Evolutionary conservation across 176 grass and related monocot species (phyloP), one percentile per base, ranked within the genome.

Genomic region (Hyparrhenia diplandra): DNA sequence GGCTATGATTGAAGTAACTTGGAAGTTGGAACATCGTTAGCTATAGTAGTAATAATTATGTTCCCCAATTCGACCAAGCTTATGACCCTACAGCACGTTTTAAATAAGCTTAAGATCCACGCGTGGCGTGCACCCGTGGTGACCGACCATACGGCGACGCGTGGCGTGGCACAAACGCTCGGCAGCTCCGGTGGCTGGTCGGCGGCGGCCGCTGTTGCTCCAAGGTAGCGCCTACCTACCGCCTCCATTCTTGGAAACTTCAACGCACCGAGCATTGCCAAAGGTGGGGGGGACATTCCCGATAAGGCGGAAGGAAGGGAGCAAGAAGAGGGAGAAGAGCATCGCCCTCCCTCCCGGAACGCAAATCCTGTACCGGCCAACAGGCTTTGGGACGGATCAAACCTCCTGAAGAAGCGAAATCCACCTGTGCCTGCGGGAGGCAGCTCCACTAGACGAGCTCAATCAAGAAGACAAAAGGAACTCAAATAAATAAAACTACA

Each of bases 41-140:
- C 10, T 14, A 52, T 10, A 52, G 16, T 5, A 42, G 7, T 13
- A 30, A 63, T 42, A 13, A 52, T 17, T 43, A 29, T 21, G 57
- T 6, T 77, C 18, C 46, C 47, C 23, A 78, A 29, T n/a, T 40
- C 4, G 4, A 12, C 9, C 54, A 8, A 5, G 28, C 17, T 21
- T 10, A 10, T 1, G 57, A 23, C 57, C 32, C 8, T 0, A 54
- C 17, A 21, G 20, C 23, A 52, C 34, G 16, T 74, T 21, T 66
- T 27, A 80, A 35, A 66, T 45, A 81, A 17, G 45, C 54, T 43
- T n/a, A 81, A 18, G 36, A 80, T 67, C 62, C 63, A 52, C 20
- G 29, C 1, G 28, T 14, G 13, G 69, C 69, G 65, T 11, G 67
- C 27, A 39, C n/a, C 54, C 9, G 37, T 35, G 74, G 52, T 62